Evolutionary conservation across 768 basidiomycete genomes (phyloP).

Genomic region (Russula sp.): DNA sequence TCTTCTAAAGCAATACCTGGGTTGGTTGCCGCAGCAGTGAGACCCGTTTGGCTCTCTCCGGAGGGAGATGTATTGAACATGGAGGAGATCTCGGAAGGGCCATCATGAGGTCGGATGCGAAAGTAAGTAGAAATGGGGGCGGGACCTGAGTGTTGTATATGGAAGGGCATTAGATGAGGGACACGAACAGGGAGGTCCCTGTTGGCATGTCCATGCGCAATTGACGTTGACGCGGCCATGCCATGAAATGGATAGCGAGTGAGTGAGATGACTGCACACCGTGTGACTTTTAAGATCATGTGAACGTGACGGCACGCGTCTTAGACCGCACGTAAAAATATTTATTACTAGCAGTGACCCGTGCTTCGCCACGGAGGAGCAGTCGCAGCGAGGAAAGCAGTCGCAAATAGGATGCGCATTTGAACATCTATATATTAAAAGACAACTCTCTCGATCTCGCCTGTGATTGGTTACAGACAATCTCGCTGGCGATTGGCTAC

Average conservation of each 20-base stretch:
- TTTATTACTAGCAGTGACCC: too few species aligned
- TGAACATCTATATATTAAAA: too few species aligned
- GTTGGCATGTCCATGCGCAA: neutral
- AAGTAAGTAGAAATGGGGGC: conserved; percentile 74
- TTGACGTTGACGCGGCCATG: conserved; percentile 8
- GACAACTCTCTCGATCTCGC: too few species aligned
- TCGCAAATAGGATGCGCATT: too few species aligned
- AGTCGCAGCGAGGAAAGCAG: too few species aligned
- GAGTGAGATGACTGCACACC: neutral
- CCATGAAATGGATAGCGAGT: too few species aligned
- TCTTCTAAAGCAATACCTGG: neutral
- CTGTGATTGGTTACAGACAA: too few species aligned
- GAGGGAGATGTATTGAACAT: neutral
- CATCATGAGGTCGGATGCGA: conserved; percentile 35
- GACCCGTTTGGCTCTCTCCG: neutral
- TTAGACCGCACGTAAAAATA: neutral
- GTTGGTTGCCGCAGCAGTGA: neutral
- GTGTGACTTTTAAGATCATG: neutral
- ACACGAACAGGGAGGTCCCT: neutral
- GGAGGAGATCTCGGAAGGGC: conserved; percentile 18
- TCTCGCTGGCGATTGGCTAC: too few species aligned
- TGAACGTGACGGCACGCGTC: neutral
- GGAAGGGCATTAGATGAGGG: conserved; percentile 80
- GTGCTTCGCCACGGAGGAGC: too few species aligned
- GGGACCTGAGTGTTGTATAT: conserved; percentile 59